Base-by-base conservation (phyloP, 2,329 filamentous ascomycete genomes). In the Fusarium odoratissimum region DNA sequence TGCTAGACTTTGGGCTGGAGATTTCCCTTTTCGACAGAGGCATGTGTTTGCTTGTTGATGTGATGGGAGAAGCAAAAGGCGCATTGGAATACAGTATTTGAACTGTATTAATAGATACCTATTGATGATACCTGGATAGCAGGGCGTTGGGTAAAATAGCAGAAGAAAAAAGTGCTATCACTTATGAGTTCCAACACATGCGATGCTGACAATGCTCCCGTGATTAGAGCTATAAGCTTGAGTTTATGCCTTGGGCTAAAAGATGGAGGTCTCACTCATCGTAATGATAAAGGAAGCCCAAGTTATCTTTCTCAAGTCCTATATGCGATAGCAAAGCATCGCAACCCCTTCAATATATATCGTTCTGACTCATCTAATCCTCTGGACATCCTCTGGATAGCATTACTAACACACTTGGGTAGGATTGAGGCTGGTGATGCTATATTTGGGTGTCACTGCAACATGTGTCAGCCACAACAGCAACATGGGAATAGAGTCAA, bases 71-170 rank as follows among this genome's bases (percentile, higher is more conserved):
- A 54, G 35, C 23, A 42, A 58, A 55, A 48, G 61, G 63, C 52
- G 59, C 49, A 54, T 52, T 60, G 69, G 66, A 45, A 71, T 71
- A 64, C 62, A 56, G 71, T 40, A 31, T 60, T 60, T 58, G 61
- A 51, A 64, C 69, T 67, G 67, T 67, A 73, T 45, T 59, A 66
- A 61, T 74, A 74, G 71, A 75, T 64, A 68, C 59, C 62, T 51
- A 59, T 44, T 57, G 48, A 56, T 64, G 69, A 75, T 75, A 73
- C 66, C 72, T 75, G 72, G 61, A 64, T 60, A 67, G 54, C 58
- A 30, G 52, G 71, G 63, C 61, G 64, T 76, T 75, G 42, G 69
- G 51, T 38, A 30, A 68, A 46, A 41, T 45, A 63, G 37, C 51
- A 58, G 42, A 64, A 45, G 49, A 48, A 48, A 72, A 52, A 48